These are phyloP conservation scores for Macrophomina phaseolina DNA, from an alignment of 2,329 filamentous ascomycete species.

Conservation along the genomic window DNA sequence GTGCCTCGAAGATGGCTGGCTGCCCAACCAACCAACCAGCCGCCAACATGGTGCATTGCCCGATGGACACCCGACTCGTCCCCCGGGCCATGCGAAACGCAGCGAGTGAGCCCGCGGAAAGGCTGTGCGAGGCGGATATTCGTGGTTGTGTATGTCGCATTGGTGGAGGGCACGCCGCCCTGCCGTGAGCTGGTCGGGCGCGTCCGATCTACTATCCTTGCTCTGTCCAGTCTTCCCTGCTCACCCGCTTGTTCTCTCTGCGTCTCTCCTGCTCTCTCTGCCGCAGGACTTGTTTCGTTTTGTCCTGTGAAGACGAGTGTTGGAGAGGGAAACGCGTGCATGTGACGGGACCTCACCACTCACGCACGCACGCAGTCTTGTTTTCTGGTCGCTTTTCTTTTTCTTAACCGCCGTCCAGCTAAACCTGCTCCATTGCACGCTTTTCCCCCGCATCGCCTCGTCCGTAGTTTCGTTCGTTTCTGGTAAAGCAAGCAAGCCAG, in stretches of 20 bases:
- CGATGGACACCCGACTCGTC: neutral
- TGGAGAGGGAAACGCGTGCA: neutral
- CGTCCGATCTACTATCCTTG: neutral
- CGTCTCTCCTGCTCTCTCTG: too few relatives aligned
- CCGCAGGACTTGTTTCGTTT: neutral
- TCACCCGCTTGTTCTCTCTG: neutral
- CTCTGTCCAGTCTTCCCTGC: neutral
- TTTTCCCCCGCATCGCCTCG: too few relatives aligned
- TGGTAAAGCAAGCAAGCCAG: neutral
- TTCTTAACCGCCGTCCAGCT: neutral
- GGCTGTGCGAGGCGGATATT: too few relatives aligned
- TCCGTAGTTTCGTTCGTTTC: neutral
- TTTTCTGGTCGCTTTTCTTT: neutral
- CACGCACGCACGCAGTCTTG: neutral
- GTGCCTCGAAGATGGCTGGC: neutral
- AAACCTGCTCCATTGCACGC: too few relatives aligned
- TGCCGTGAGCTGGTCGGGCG: neutral
- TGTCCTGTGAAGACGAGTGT: neutral
- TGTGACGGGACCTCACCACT: neutral
- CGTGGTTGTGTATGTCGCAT: neutral
- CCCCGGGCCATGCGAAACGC: neutral
- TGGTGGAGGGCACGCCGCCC: neutral
- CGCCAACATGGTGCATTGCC: too few relatives aligned
- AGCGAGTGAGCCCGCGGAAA: neutral
- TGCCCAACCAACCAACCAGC: neutral